Percentiles rank a stretch among this genome's conserved stretches.
These are phyloP conservation scores for Candida arabinofermentans DNA, from an alignment of 805 yeast species.

Conservation along the genomic window DNA sequence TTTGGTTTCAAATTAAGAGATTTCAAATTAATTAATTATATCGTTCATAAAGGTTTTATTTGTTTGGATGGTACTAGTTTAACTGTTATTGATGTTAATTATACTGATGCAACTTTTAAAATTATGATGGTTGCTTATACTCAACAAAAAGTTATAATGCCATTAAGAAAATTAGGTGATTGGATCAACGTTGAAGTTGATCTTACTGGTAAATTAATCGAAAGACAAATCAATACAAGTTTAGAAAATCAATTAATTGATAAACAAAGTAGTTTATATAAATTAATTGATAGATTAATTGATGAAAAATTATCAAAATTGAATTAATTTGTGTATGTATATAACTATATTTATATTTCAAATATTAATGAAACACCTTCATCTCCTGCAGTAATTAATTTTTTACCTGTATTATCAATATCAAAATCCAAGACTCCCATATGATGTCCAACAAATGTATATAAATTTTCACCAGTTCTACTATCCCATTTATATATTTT, in stretches of 20 bases:
- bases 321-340: neutral
- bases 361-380: conserved; percentile 89
- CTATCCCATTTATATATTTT: conserved; percentile 83
- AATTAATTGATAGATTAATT: conserved; percentile 45
- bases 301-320: conserved; percentile 36
- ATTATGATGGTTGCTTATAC: conserved; percentile 93
- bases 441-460: conserved; percentile 86
- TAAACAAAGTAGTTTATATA: conserved; percentile 45
- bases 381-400: conserved; percentile 90
- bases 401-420: conserved; percentile 58
- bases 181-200: conserved; percentile 91
- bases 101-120: conserved; percentile 52
- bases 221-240: conserved; percentile 68
- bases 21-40: conserved; percentile 55
- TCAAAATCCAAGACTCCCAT: conserved; percentile 91
- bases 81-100: conserved; percentile 79
- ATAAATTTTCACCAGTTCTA: conserved; percentile 74
- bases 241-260: conserved; percentile 51
- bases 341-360: conserved; percentile 23
- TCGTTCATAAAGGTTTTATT: conserved; percentile 94
- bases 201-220: conserved; percentile 86
- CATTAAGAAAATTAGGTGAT: conserved; percentile 59
- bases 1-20: conserved; percentile 74
- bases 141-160: conserved; percentile 73
- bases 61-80: conserved; percentile 90